phyloP scores from a whole-genome alignment of 208 protist species.

The Porcisia hertigi region DNA sequence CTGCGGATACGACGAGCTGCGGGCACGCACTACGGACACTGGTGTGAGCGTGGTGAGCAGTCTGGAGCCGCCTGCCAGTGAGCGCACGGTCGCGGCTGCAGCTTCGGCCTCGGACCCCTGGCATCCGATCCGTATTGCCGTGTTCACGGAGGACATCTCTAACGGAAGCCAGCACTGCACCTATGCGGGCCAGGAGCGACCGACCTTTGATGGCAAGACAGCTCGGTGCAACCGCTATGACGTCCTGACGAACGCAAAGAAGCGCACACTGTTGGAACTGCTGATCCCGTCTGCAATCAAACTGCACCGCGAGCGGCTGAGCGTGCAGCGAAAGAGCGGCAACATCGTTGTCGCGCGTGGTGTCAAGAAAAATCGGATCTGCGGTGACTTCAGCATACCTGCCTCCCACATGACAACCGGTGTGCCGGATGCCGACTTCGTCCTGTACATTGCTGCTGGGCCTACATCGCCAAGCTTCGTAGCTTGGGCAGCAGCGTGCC shows the following conservation, averaged over 20 bases:
- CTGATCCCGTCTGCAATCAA: slow-evolving; percentile 44
- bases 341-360: slow-evolving; percentile 15
- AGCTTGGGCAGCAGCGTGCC: slow-evolving; percentile 51
- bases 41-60: background rate
- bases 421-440: slow-evolving; percentile 48
- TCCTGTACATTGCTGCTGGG: slow-evolving; percentile 60
- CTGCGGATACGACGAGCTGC: slow-evolving; percentile 6
- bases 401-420: slow-evolving; percentile 33
- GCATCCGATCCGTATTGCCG: slow-evolving; percentile 51
- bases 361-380: slow-evolving; percentile 10
- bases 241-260: slow-evolving; percentile 45
- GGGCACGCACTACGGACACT: background rate
- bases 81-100: background rate
- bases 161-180: slow-evolving; percentile 46
- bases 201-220: slow-evolving; percentile 22
- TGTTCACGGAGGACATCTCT: slow-evolving; percentile 42
- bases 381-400: slow-evolving; percentile 47
- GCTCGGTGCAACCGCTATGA: slow-evolving; percentile 20
- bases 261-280: slow-evolving; percentile 15
- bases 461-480: slow-evolving; percentile 12
- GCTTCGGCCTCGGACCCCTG: slow-evolving; percentile 9
- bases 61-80: background rate
- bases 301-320: slow-evolving; percentile 56
- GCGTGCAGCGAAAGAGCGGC: slow-evolving; percentile 26
- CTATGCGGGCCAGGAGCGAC: slow-evolving; percentile 7